Conservation (phyloP, 768 basidiomycete species). For the Pleurotus platypus region DNA sequence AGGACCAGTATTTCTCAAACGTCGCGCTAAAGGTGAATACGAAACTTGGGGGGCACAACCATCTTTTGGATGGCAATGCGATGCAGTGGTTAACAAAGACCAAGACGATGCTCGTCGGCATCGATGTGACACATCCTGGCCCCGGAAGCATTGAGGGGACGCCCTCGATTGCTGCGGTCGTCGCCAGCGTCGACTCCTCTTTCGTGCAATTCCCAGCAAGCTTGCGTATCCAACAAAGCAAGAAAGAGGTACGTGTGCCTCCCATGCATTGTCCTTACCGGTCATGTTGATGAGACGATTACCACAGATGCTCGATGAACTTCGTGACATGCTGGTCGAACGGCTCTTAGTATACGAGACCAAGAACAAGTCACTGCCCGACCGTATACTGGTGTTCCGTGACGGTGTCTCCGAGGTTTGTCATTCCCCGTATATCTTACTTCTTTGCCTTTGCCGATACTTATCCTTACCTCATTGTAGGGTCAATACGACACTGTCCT, state of each 20-base stretch:
- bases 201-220: constrained; percentile 82
- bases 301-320: constrained; percentile 65
- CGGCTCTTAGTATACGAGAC: constrained; percentile 55
- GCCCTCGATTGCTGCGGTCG: constrained; percentile 82
- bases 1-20: constrained; percentile 82
- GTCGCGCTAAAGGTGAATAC: constrained; percentile 80
- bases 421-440: not conserved
- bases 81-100: constrained; percentile 64
- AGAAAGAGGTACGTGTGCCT: constrained; percentile 34
- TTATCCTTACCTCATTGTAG: constrained; percentile 28
- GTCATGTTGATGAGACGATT: not conserved
- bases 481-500: constrained; percentile 71
- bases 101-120: constrained; percentile 81
- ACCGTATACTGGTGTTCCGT: constrained; percentile 69
- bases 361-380: constrained; percentile 57
- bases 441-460: not conserved
- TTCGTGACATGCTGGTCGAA: constrained; percentile 67
- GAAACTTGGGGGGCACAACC: constrained; percentile 81
- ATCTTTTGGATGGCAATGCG: constrained; percentile 39
- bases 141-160: constrained; percentile 65
- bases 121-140: constrained; percentile 81
- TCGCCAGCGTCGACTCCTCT: constrained; percentile 64
- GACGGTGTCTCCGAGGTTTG: constrained; percentile 81
- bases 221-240: constrained; percentile 59
- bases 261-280: not conserved